phyloP scores from a whole-genome alignment of 2,329 filamentous ascomycete genomes.

The Penicillium sp. region DNA sequence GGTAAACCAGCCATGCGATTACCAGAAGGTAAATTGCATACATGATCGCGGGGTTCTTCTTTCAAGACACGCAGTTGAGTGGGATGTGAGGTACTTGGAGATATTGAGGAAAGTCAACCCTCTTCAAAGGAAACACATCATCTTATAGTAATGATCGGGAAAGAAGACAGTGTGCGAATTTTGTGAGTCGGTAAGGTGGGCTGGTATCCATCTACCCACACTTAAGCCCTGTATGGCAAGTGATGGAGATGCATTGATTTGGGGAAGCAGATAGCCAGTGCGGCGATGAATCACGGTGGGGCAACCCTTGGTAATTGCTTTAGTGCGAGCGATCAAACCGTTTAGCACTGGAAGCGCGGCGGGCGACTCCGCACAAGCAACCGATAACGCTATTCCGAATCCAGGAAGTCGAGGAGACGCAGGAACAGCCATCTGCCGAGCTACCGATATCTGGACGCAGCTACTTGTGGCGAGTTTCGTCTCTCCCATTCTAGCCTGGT shows the following conservation, averaged over 20 bases:
- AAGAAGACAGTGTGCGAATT: too few relatives aligned
- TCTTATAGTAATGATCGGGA: background rate
- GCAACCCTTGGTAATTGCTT: too few relatives aligned
- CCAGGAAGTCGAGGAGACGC: conserved; percentile 14
- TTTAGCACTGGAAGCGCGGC: too few relatives aligned
- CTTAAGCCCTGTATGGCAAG: conserved; percentile 2
- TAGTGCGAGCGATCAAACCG: too few relatives aligned
- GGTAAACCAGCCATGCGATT: background rate
- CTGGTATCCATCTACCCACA: background rate
- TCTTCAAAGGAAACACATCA: too few relatives aligned
- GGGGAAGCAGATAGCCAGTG: background rate
- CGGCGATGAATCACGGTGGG: too few relatives aligned
- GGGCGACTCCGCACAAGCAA: background rate
- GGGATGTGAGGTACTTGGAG: background rate
- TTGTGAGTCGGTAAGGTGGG: background rate
- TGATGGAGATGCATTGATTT: background rate
- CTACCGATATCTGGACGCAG: background rate
- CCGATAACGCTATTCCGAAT: conserved; percentile 10
- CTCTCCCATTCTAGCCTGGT: background rate
- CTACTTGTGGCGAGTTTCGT: background rate
- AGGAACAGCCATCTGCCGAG: background rate
- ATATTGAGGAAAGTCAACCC: background rate
- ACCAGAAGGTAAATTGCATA: background rate
- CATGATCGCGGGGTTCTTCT: background rate
- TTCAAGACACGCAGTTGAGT: background rate